Conservation (phyloP, 768 basidiomycete species). For the Russula dissimulans region DNA sequence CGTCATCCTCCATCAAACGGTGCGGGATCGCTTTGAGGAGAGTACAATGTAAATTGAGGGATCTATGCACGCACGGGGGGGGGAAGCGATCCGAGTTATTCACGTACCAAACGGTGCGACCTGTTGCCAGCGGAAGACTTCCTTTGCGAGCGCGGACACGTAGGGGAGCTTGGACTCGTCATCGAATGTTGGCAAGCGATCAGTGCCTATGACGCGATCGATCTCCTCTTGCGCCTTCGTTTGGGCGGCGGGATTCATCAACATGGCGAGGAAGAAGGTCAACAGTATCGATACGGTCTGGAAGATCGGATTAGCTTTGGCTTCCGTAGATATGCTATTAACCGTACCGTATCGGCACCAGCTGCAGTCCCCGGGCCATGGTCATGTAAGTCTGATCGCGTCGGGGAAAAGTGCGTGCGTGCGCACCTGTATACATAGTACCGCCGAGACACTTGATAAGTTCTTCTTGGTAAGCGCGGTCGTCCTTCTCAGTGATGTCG, state of each 20-base stretch:
- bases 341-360: constrained; percentile 19
- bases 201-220: constrained; percentile 21
- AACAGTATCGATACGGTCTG: constrained; percentile 18
- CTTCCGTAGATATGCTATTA: not conserved
- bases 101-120: constrained; percentile 19
- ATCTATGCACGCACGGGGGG: too few species aligned
- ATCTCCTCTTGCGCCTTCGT: constrained; percentile 23
- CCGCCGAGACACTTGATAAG: constrained; percentile 19
- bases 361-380: not conserved
- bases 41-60: too few species aligned
- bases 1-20: constrained; percentile 19
- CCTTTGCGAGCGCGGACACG: constrained; percentile 20
- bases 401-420: not conserved
- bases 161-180: constrained; percentile 22
- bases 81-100: not conserved
- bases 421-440: constrained; percentile 14
- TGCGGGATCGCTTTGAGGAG: constrained; percentile 18
- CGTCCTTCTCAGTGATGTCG: constrained; percentile 17
- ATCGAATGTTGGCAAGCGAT: constrained; percentile 23
- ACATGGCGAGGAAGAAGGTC: constrained; percentile 22
- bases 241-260: constrained; percentile 20
- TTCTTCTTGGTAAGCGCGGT: constrained; percentile 19
- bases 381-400: not conserved
- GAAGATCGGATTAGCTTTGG: not conserved
- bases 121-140: constrained; percentile 23